These are phyloP conservation scores for Gossypium arboreum DNA, from an alignment of 345 rosid species.

Conservation along the genomic window DNA sequence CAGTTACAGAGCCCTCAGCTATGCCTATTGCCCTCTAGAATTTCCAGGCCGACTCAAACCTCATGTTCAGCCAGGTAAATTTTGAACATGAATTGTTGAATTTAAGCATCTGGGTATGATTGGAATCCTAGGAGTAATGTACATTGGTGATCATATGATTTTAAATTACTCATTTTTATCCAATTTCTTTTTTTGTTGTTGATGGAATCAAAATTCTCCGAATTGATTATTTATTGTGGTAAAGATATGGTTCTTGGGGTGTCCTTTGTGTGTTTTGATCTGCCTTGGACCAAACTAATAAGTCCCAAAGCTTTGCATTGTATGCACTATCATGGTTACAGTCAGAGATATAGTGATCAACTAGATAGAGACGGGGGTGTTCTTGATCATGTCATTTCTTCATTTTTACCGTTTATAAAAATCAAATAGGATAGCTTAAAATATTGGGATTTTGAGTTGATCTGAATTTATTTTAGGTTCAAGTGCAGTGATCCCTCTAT, in stretches of 20 bases:
- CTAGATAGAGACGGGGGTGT: not conserved
- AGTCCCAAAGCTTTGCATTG: not conserved
- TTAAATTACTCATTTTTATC: not conserved
- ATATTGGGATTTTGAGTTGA: not conserved
- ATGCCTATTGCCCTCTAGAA: constrained; percentile 31
- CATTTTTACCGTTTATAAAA: not conserved
- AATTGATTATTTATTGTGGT: not conserved
- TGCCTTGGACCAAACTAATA: too few species aligned
- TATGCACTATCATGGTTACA: not conserved
- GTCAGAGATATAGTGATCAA: not conserved
- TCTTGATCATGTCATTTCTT: too few species aligned
- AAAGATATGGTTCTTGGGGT: not conserved
- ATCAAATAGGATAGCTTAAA: not conserved
- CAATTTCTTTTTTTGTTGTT: not conserved
- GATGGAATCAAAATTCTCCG: not conserved
- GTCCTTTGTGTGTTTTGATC: too few species aligned
- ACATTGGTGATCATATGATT: not conserved
- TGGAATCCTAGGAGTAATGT: not conserved
- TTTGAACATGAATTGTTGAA: not conserved
- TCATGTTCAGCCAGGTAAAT: constrained; percentile 30
- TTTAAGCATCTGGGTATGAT: not conserved
- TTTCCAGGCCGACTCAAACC: constrained; percentile 13
- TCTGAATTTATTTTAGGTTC: not conserved
- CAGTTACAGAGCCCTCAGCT: constrained; percentile 40
- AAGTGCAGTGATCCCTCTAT: not conserved